Base-by-base conservation (phyloP, 2,329 filamentous ascomycete genomes). In the Alternaria postmessia region DNA sequence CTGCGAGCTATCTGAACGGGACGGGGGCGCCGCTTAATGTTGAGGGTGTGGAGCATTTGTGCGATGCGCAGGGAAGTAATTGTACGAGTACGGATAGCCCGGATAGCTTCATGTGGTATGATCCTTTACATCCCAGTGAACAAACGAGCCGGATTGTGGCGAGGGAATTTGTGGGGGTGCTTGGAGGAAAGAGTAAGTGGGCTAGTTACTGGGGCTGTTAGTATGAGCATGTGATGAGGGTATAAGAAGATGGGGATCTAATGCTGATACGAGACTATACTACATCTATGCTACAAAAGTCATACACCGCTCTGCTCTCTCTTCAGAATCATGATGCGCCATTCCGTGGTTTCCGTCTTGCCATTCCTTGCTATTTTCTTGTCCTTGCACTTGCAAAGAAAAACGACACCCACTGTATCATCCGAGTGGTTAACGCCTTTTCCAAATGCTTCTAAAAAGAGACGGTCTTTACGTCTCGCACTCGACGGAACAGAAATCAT, bases 31-130 rank as follows among this genome's bases (percentile, higher is more conserved):
- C 90, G 3, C 81, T 86, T 6, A 88, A 92, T 70, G 86, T 88
- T 2, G 86, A 84, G 0, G 85, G 86, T 0, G 86, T 81, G 43
- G 87, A 85, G 55, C 81, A 86, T 44, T 78, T 85, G 22, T 93
- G 90, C 68, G 70, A 79, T 58, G 54, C 73, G 3, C 74, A 67
- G 8, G 78, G 79, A 5, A 64, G 63, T 7, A 74, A 80, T 49
- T 85, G 84, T 64, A 69, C 65, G 11, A 39, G 51, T 28, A 52
- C 62, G 34, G 16, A 47, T n/a, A 74, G 69, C 22, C 69, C 68
- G 34, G 86, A 90, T 65, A 88, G 85, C 46, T 94, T 86, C 73
- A 66, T 92, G 74, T 94, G 91, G 89, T 91, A 84, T 68, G 91
- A 94, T 77, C 86, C 88, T 72, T 75, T 94, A 72, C 91, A 94